Percentiles rank a stretch among this genome's conserved stretches.
These are phyloP conservation scores for Vaccinium vitisidaea DNA, from an alignment of 148 eudicot genomes.

Conservation along the genomic window DNA sequence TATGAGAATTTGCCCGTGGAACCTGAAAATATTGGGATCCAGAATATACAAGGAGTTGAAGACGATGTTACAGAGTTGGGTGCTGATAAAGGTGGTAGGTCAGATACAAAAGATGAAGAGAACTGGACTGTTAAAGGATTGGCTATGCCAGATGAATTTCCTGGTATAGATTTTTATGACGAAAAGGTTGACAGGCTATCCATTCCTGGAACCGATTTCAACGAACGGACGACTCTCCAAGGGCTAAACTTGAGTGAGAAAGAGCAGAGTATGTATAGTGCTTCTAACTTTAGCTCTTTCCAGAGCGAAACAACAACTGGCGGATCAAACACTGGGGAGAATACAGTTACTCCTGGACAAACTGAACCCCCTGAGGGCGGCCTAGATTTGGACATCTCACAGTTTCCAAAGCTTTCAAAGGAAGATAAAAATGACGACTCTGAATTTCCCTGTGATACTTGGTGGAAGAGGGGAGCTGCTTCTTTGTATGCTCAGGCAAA, in stretches of 20 bases:
- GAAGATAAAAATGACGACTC: constrained; percentile 44
- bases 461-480: constrained; percentile 81
- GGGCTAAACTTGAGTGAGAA: constrained; percentile 34
- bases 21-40: constrained; percentile 37
- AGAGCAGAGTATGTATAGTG: constrained; percentile 41
- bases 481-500: constrained; percentile 69
- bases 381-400: constrained; percentile 33
- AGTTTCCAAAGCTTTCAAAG: constrained; percentile 26
- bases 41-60: constrained; percentile 34
- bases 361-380: constrained; percentile 37
- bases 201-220: constrained; percentile 36
- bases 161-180: constrained; percentile 33
- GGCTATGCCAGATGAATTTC: constrained; percentile 40
- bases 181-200: constrained; percentile 42
- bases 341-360: constrained; percentile 28
- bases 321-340: constrained; percentile 31
- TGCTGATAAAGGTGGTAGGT: constrained; percentile 29
- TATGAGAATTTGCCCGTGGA: constrained; percentile 81
- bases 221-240: constrained; percentile 29
- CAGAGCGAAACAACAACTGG: constrained; percentile 27
- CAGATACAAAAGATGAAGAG: constrained; percentile 45
- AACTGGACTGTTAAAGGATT: constrained; percentile 36
- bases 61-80: constrained; percentile 26
- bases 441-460: constrained; percentile 66
- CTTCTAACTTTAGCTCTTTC: constrained; percentile 32